Evolutionary conservation across 1,139 yeast species (phyloP).

Genomic region (Taphrina wiesneri): DNA sequence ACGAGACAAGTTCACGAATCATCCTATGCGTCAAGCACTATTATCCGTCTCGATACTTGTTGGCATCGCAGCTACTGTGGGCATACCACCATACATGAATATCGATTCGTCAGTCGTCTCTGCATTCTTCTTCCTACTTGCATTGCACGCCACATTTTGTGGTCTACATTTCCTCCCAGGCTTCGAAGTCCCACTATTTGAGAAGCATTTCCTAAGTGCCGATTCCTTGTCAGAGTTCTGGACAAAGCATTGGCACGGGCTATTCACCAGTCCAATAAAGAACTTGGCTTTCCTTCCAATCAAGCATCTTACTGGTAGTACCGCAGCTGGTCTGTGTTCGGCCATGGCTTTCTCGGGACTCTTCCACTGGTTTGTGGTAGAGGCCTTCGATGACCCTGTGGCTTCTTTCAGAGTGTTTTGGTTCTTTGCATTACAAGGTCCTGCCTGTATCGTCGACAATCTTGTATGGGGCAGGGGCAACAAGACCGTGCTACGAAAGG

Average conservation of each 20-base stretch:
- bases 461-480: conserved; percentile 10
- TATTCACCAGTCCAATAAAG: conserved; percentile 28
- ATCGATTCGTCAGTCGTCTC: conserved; percentile 21
- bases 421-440: conserved; percentile 30
- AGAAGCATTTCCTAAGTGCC: conserved; percentile 23
- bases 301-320: conserved; percentile 13
- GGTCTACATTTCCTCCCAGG: conserved; percentile 24
- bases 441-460: conserved; percentile 23
- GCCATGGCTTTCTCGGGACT: conserved; percentile 26
- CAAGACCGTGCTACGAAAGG: conserved; percentile 10
- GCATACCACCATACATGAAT: conserved; percentile 23
- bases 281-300: conserved; percentile 18
- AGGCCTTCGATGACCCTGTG: conserved; percentile 5
- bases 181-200: conserved; percentile 20
- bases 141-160: conserved; percentile 31
- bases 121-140: conserved; percentile 27
- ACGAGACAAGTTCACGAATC: conserved; percentile 21
- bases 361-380: conserved; percentile 29
- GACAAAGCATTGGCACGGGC: conserved; percentile 31
- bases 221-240: conserved; percentile 21
- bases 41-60: conserved; percentile 7
- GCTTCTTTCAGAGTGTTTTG: conserved; percentile 12
- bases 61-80: conserved; percentile 18
- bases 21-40: conserved; percentile 31
- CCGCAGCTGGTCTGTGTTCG: conserved; percentile 19